Base-by-base conservation (phyloP, 2,329 filamentous ascomycete genomes). In the Phaeosphaeriaceae sp. region DNA sequence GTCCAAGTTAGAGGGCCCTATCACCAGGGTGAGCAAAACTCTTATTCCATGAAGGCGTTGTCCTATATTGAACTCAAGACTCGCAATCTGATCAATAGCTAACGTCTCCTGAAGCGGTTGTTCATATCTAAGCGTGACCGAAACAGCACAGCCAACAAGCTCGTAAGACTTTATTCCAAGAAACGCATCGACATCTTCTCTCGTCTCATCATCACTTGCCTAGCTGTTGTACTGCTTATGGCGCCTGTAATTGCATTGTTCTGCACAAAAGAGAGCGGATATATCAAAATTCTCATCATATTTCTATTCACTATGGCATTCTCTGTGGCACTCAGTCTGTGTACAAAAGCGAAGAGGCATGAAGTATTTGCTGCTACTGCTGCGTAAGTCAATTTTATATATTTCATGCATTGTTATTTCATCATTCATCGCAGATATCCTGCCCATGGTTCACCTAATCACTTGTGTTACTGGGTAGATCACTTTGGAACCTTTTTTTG, bases 201-300 rank as follows among this genome's bases (percentile, higher is more conserved):
- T 33, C 30, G 30, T 6, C 41, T 46, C 32, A 41, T 64, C 48
- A 60, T 66, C 42, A 54, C 57, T 32, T 37, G 60, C 34, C 47
- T 66, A 2, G 59, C 60, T 4, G 61, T 63, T 5, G 50, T 49
- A 2, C 49, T 66, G 12, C 55, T 66, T 8, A 57, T 66, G 47
- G 61, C 56, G 3, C 62, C 61, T 1, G 62, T 66, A 6, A 58
- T 64, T 11, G 36, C 36, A 23, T n/a, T 18, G 17, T 38, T 21
- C 12, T 58, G 57, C 9, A 39, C 53, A 20, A 40, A 58, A 17
- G 50, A 58, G 35, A 50, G 29, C 12, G 51, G 51, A 4, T 29
- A 42, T 9, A 38, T 59, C 18, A 61, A 60, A 39, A 66, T 66
- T 11, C 21, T 51, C 20, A 53, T 64, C 16, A 56, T 66, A n/a